Conservation (phyloP, 2,329 filamentous ascomycete genomes). For the Mariannaea elegans region DNA sequence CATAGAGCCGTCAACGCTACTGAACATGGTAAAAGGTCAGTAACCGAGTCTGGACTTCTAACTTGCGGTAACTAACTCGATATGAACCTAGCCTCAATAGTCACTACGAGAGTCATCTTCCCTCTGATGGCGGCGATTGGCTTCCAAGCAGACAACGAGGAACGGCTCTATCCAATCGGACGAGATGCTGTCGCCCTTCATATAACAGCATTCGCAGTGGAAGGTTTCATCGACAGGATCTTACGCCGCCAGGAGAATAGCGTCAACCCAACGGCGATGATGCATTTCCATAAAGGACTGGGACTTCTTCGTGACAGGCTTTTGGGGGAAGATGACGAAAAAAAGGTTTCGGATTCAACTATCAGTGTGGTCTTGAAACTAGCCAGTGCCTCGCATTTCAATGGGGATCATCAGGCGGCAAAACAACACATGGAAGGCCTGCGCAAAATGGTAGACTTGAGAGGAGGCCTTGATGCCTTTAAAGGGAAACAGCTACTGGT, state of each 20-base stretch:
- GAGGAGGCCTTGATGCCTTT: conserved; percentile 11
- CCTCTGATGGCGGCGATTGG: conserved; percentile 12
- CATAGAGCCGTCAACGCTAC: not conserved
- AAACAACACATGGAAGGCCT: conserved; percentile 17
- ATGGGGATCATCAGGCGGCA: conserved; percentile 3
- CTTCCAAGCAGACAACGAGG: not conserved
- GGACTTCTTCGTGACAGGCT: conserved; percentile 16
- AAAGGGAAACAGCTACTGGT: not conserved
- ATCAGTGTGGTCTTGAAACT: conserved; percentile 14
- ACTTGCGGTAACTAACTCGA: not conserved
- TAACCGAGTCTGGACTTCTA: not conserved
- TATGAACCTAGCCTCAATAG: conserved; percentile 1
- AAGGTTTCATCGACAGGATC: conserved; percentile 10
- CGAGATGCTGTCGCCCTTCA: conserved; percentile 7
- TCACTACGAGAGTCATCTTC: conserved; percentile 9
- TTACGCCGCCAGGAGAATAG: not conserved
- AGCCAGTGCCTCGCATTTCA: conserved; percentile 8
- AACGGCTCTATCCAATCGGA: conserved; percentile 1
- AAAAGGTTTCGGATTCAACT: conserved; percentile 3
- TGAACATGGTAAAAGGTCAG: conserved; percentile 14
- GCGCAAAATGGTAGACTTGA: conserved; percentile 12
- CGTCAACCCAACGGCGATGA: conserved; percentile 6
- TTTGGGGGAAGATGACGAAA: not conserved
- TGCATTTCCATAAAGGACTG: conserved; percentile 16
- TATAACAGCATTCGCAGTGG: conserved; percentile 7